These are phyloP conservation scores for Solanum bukasovii DNA, from an alignment of 257 asterid genomes.

Conservation along the genomic window DNA sequence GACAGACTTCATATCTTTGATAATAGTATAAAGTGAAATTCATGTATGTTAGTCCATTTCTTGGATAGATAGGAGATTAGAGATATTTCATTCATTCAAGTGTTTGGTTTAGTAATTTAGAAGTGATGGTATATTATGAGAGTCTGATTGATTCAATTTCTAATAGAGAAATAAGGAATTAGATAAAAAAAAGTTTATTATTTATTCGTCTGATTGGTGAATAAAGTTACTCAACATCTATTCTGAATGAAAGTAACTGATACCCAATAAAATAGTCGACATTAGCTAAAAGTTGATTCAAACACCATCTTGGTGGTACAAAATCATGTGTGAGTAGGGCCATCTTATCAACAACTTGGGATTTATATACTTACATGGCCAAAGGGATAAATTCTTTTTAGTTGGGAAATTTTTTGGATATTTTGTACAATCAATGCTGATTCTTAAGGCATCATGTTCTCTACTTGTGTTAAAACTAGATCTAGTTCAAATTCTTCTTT, in stretches of 20 bases:
- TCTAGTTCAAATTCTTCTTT: neutral
- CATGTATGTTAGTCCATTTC: neutral
- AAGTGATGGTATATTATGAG: neutral
- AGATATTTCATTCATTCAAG: neutral
- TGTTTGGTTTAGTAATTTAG: neutral
- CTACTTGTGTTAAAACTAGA: neutral
- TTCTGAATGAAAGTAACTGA: neutral
- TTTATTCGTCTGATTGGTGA: neutral
- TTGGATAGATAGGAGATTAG: neutral
- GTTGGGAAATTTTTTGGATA: neutral
- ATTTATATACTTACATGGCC: neutral
- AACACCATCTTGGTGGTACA: neutral
- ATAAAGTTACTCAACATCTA: neutral
- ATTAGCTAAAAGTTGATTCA: neutral
- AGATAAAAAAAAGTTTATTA: too few relatives aligned
- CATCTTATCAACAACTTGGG: slow-evolving; percentile 6
- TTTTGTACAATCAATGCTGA: slow-evolving; percentile 1
- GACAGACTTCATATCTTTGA: neutral
- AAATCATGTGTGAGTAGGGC: slow-evolving; percentile 8
- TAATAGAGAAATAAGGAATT: neutral
- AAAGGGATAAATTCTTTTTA: neutral
- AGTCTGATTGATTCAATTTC: neutral
- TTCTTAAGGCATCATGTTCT: slow-evolving; percentile 12
- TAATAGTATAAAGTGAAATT: too few relatives aligned
- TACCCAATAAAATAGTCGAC: neutral